phyloP scores from a whole-genome alignment of 163 green algal species.

The Volvox carteri region DNA sequence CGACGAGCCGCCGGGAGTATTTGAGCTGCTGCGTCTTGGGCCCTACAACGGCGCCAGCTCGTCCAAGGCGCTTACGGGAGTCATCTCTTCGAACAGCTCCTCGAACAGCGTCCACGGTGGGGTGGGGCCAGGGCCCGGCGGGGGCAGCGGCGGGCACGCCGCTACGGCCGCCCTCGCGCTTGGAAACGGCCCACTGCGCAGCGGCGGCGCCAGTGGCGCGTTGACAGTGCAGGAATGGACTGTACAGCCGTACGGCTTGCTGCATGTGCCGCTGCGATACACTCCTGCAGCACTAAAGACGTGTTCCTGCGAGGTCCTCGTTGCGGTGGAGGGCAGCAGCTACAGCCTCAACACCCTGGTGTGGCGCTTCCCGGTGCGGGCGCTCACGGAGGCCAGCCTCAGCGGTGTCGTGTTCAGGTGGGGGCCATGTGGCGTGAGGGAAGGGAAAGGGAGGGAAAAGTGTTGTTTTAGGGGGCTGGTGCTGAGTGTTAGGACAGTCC shows the following conservation, averaged over 20 bases:
- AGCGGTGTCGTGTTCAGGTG: conserved; percentile 45
- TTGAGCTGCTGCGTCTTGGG: conserved; percentile 53
- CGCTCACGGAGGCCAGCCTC: conserved; percentile 47
- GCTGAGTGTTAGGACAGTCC: too few species aligned
- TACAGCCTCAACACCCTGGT: conserved; percentile 57
- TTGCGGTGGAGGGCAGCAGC: conserved; percentile 55
- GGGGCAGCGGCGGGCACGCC: neutral
- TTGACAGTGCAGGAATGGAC: conserved; percentile 4
- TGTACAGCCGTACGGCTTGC: conserved; percentile 40
- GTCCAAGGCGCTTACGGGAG: neutral
- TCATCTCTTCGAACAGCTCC: neutral
- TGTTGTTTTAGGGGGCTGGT: too few species aligned
- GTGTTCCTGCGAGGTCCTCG: conserved; percentile 44
- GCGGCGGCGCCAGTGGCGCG: neutral
- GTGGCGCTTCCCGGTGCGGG: conserved; percentile 60
- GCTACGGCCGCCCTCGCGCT: too few species aligned
- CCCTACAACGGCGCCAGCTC: neutral
- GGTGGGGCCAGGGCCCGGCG: too few species aligned
- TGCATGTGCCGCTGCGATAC: conserved; percentile 51
- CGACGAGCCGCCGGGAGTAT: conserved; percentile 54
- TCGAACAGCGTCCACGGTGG: neutral
- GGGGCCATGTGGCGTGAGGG: neutral
- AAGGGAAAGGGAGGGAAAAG: neutral
- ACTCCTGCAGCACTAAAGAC: conserved; percentile 45
- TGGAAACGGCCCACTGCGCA: too few species aligned